These are phyloP conservation scores for Senna tora DNA, from an alignment of 306 rosid species.

Conservation along the genomic window DNA sequence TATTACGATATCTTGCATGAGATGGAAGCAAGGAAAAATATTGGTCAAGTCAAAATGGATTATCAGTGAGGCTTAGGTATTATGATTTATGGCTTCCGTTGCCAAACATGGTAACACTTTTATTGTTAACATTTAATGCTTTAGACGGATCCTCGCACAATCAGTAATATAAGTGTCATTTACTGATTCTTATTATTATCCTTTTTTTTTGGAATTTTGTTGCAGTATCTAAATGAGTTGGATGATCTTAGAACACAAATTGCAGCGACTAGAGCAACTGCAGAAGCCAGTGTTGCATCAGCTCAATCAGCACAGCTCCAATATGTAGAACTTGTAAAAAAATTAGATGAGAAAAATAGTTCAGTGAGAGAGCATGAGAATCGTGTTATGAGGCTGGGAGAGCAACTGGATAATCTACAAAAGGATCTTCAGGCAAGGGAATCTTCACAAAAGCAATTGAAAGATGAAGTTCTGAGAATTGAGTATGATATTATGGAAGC, in stretches of 20 bases:
- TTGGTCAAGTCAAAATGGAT: background rate
- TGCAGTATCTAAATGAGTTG: conserved; percentile 76
- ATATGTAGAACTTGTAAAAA: conserved; percentile 69
- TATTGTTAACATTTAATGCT: conserved; percentile 15
- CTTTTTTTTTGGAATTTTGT: conserved; percentile 13
- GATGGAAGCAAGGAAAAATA: conserved; percentile 11
- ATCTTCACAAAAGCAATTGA: conserved; percentile 87
- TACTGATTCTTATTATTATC: conserved; percentile 12
- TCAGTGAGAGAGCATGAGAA: conserved; percentile 80
- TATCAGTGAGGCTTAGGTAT: background rate
- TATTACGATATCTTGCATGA: conserved; percentile 4
- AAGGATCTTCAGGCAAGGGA: conserved; percentile 84
- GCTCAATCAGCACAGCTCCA: conserved; percentile 79
- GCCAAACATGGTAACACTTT: background rate
- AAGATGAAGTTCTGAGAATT: conserved; percentile 75
- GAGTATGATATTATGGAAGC: conserved; percentile 85
- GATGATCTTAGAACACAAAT: conserved; percentile 75
- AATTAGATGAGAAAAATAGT: conserved; percentile 68
- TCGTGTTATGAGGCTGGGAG: conserved; percentile 66
- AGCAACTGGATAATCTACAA: conserved; percentile 77
- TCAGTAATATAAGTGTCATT: conserved; percentile 13
- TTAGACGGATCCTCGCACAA: background rate
- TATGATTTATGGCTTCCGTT: background rate
- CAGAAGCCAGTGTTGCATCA: conserved; percentile 83
- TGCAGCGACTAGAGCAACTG: conserved; percentile 68